Evolutionary conservation across 768 basidiomycete genomes (phyloP), one percentile per base, ranked within the genome.

Genomic region (Tricholomella constricta): DNA sequence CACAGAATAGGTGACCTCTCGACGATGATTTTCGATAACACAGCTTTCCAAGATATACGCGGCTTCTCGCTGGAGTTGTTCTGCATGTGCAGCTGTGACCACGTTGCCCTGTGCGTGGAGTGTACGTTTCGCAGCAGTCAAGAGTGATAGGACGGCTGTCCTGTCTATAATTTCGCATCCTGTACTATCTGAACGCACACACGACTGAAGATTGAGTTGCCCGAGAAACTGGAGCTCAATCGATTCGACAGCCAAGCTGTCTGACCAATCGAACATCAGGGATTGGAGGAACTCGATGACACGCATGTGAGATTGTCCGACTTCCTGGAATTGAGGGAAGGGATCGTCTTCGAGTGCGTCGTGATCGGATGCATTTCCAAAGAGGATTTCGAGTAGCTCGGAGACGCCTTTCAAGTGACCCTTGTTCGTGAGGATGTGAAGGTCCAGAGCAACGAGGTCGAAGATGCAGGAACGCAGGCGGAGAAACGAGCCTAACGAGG

Each of bases 201-300:
- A 94, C 1, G 85, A 75, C 23, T 83, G 80, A 20, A 94, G 73
- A 59, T 90, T 83, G 36, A 94, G 69, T 31, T 81, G 76, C 3
- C 70, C 76, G 31, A 92, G 78, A 64, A 89, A 85, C 51, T 86
- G 78, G 49, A 91, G 65, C 19, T 86, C 76, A 44, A 83, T 65
- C 5, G 83, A 76, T 14, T 80, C 69, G 1, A 86, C 82, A 11
- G 75, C 67, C 37, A 91, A 70, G 51, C 80, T 82, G 64, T 98
- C 95, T 5, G 80, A 80, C 94, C 94, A 98, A 48, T 90, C 86
- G 58, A 98, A 88, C 65, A 86, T 84, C 60, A 98, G 72, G 0
- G 91, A 91, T 63, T 91, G 88, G 41, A 98, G 75, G 48, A 93
- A 83, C 67, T 96, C 94, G 61, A 96, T 87, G 66, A 97, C 86